phyloP scores from a whole-genome alignment of 768 basidiomycete genomes.

The Agaricus blazei region DNA sequence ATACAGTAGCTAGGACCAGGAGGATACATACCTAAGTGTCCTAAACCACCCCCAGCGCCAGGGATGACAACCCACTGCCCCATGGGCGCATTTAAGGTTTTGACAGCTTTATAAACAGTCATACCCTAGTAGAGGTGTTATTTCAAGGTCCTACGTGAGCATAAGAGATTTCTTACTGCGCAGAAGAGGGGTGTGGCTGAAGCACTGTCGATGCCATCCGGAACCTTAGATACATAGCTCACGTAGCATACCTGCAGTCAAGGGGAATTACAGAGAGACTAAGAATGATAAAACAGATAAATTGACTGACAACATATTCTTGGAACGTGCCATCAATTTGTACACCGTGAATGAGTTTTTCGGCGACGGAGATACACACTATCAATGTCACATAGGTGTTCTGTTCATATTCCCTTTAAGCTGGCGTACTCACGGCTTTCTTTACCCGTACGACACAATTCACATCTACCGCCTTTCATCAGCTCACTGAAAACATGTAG shows the following conservation, averaged over 20 bases:
- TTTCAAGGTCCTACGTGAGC: background rate
- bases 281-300: background rate
- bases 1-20: background rate
- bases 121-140: constrained; percentile 44
- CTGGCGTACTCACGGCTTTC: constrained; percentile 53
- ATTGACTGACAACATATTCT: constrained; percentile 51
- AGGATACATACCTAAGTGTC: constrained; percentile 58
- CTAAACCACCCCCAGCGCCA: constrained; percentile 79
- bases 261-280: background rate
- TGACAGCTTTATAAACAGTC: constrained; percentile 83
- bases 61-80: constrained; percentile 77
- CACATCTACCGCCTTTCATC: constrained; percentile 58
- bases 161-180: constrained; percentile 42
- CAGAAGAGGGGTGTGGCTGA: constrained; percentile 74
- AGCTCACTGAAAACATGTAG: background rate
- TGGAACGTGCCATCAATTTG: constrained; percentile 74
- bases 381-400: background rate
- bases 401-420: no score
- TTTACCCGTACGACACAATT: constrained; percentile 66
- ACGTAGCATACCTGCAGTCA: constrained; percentile 56
- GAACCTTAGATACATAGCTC: constrained; percentile 74
- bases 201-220: constrained; percentile 56
- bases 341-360: constrained; percentile 64
- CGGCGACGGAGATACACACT: background rate
- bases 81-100: constrained; percentile 53